Evolutionary conservation across 2,329 filamentous ascomycete genomes (phyloP).

Genomic region (Apiospora koreana): DNA sequence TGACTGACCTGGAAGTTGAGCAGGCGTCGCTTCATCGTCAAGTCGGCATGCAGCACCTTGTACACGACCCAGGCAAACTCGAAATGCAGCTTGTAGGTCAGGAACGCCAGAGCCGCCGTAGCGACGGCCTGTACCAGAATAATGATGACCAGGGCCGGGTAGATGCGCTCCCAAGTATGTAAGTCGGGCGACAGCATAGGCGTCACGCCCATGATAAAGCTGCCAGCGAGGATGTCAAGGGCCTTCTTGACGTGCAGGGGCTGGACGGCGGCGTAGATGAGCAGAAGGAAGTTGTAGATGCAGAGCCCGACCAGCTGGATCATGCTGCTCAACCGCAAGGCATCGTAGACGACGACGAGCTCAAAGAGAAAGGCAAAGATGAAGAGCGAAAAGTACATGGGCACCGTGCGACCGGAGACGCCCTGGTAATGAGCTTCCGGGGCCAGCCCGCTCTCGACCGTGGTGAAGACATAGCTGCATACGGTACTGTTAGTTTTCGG

Average conservation of each 20-base stretch:
- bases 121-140: background rate
- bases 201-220: background rate
- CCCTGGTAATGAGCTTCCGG: background rate
- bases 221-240: background rate
- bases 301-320: slow-evolving; percentile 7
- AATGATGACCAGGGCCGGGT: background rate
- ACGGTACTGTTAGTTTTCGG: background rate
- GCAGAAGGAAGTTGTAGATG: slow-evolving; percentile 5
- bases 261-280: background rate
- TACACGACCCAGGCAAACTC: slow-evolving; percentile 10
- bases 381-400: slow-evolving; percentile 8
- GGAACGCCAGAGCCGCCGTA: background rate
- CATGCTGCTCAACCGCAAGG: slow-evolving; percentile 6
- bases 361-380: background rate
- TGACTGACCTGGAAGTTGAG: slow-evolving; percentile 3
- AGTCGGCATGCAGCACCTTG: slow-evolving; percentile 6
- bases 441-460: background rate
- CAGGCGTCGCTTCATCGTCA: background rate
- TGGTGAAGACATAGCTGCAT: slow-evolving; percentile 6
- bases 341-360: background rate
- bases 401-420: background rate
- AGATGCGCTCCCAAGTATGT: background rate
- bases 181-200: background rate
- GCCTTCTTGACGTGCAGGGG: background rate
- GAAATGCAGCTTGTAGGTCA: slow-evolving; percentile 9